These are phyloP conservation scores for Kuraishia hungarica DNA, from an alignment of 805 yeast species.

Conservation along the genomic window DNA sequence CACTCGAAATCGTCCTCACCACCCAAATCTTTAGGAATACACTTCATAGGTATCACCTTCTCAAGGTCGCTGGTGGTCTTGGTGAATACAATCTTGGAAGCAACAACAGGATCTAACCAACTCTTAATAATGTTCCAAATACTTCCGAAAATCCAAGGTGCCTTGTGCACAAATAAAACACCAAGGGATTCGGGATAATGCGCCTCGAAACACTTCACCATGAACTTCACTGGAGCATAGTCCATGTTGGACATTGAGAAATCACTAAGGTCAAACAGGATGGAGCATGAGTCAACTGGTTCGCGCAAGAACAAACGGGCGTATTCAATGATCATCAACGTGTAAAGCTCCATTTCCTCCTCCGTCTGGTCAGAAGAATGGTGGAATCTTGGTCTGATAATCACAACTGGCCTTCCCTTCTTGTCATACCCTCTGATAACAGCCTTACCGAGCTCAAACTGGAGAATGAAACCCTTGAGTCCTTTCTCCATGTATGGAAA, in stretches of 20 bases:
- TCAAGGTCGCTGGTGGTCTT: constrained; percentile 59
- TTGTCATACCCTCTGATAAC: constrained; percentile 68
- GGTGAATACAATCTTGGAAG: constrained; percentile 82
- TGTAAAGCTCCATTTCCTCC: constrained; percentile 67
- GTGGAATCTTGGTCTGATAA: constrained; percentile 75
- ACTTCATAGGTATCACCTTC: constrained; percentile 47
- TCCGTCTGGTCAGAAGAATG: constrained; percentile 56
- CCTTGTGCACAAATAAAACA: constrained; percentile 75
- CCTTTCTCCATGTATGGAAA: constrained; percentile 41
- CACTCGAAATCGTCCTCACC: constrained; percentile 57
- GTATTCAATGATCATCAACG: constrained; percentile 71
- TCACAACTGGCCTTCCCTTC: constrained; percentile 69
- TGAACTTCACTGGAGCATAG: constrained; percentile 81
- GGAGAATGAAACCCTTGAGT: constrained; percentile 38
- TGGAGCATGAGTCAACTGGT: constrained; percentile 72
- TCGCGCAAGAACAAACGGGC: constrained; percentile 69
- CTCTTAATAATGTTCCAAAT: constrained; percentile 89
- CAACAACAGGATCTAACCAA: constrained; percentile 97
- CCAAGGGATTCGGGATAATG: constrained; percentile 95
- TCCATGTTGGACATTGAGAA: constrained; percentile 92
- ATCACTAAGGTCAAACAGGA: constrained; percentile 79
- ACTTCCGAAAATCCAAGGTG: constrained; percentile 95
- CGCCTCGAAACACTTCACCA: constrained; percentile 85
- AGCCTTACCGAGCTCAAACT: constrained; percentile 62
- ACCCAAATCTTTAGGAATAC: constrained; percentile 66